Evolutionary conservation across 2,329 filamentous ascomycete species (phyloP).

Genomic region (Colletotrichum echinochloae): DNA sequence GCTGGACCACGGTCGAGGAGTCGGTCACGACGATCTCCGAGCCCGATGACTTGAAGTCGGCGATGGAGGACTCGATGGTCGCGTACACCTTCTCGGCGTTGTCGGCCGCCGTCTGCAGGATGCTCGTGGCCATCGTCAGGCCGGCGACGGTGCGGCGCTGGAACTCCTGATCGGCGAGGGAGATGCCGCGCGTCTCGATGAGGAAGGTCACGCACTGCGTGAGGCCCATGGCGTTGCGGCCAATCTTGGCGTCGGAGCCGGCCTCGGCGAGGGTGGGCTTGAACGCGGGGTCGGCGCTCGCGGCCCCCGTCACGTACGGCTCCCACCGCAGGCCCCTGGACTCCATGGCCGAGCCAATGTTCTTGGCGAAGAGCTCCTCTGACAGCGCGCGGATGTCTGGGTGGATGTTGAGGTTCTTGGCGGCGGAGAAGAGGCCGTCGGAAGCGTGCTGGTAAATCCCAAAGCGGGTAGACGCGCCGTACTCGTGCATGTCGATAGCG

Average conservation of each 20-base stretch:
- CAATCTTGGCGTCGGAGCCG: conserved; percentile 46
- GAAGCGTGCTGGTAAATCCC: conserved; percentile 42
- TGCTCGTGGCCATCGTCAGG: conserved; percentile 45
- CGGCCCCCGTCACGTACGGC: conserved; percentile 46
- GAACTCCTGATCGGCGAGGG: conserved; percentile 48
- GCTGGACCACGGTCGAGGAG: conserved; percentile 40
- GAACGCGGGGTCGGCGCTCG: conserved; percentile 43
- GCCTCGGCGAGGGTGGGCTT: conserved; percentile 41
- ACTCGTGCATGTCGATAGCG: conserved; percentile 50
- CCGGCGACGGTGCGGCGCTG: conserved; percentile 48
- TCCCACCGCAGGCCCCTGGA: conserved; percentile 47
- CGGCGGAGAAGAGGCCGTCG: conserved; percentile 50
- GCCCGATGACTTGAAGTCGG: conserved; percentile 45
- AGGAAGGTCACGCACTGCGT: conserved; percentile 49
- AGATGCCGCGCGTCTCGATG: conserved; percentile 48
- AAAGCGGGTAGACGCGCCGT: conserved; percentile 42
- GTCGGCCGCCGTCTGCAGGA: conserved; percentile 49
- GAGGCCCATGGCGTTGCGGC: conserved; percentile 47
- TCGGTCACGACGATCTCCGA: conserved; percentile 48
- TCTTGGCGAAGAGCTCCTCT: conserved; percentile 47
- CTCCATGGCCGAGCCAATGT: conserved; percentile 47
- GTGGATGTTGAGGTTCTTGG: conserved; percentile 52
- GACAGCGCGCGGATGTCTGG: conserved; percentile 46
- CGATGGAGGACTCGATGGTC: conserved; percentile 46
- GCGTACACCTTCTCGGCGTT: conserved; percentile 47